Base-by-base conservation (phyloP, 352 stramenopile genomes). In the Blastocystis hominis region DNA sequence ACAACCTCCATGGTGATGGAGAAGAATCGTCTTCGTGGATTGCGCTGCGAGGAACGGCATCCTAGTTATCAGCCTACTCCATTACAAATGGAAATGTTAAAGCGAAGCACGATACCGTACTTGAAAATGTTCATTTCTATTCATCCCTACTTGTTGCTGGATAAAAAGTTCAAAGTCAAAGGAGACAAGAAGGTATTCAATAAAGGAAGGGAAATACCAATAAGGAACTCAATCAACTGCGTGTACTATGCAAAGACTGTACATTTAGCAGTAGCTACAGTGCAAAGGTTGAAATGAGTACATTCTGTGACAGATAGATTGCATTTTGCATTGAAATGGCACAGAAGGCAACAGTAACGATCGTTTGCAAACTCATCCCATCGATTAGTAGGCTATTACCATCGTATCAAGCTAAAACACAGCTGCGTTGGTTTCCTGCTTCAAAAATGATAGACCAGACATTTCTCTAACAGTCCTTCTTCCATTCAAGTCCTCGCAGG, bases 401-500 rank as follows among this genome's bases (percentile, higher is more conserved):
- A 30, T n/a, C n/a, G 10, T 34, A 6, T 4, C 30, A 1, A 34
- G 53, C 13, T 77, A 40, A 77, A 5, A 9, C 17, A 7, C 55
- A 77, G 66, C 66, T 5, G 72, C 72, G 3, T 20, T 84, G 44
- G 36, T 40, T 13, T 7, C 24, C 10, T 84, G 72, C 55, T 15
- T 84, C 54, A 53, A 66, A 4, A 66, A 68, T 68, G 17, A 54
- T 9, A 68, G 68, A 53, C 24, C 66, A 54, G 13, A 55, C 20
- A 30, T 38, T 17, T 40, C 66, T 54, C 46, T 46, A 34, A 77
- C 72, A n/a, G 50, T 68, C 2, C 20, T 84, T 17, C 20, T 66
- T 9, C 55, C 72, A 13, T 84, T 84, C 47, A 84, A 84, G 34
- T 53, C 34, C 20, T 68, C 72, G n/a, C 72, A 84, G 20, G 72